A percentile compares a stretch with the other conserved stretches of the same genome.
phyloP scores from a whole-genome alignment of 2,329 filamentous ascomycete genomes.

The Geoglossum cookeanum region DNA sequence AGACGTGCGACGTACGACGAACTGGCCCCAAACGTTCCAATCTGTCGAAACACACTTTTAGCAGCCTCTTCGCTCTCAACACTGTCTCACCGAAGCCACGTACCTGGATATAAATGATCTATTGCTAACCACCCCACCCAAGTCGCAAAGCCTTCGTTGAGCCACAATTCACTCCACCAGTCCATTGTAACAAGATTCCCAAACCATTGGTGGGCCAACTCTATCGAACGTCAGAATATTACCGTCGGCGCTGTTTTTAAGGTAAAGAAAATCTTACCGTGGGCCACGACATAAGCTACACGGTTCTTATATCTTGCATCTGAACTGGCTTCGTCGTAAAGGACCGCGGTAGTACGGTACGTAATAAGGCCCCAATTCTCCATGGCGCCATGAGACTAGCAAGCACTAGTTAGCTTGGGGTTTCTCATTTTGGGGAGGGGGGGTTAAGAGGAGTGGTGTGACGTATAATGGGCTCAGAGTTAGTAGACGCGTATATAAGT shows the following conservation, averaged over 20 bases:
- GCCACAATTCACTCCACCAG: slow-evolving; percentile 88
- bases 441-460: slow-evolving; percentile 8
- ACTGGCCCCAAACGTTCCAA: slow-evolving; percentile 96
- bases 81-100: slow-evolving; percentile 7
- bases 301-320: slow-evolving; percentile 83
- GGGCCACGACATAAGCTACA: slow-evolving; percentile 93
- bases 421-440: not conserved
- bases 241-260: not conserved
- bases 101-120: slow-evolving; percentile 69
- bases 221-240: slow-evolving; percentile 20
- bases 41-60: slow-evolving; percentile 28
- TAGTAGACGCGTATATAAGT: slow-evolving; percentile 9
- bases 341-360: slow-evolving; percentile 81
- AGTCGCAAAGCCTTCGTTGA: slow-evolving; percentile 92
- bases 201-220: slow-evolving; percentile 93
- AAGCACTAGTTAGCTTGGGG: slow-evolving; percentile 21
- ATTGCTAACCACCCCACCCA: slow-evolving; percentile 94
- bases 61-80: not conserved
- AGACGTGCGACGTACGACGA: slow-evolving; percentile 47
- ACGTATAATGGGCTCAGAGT: slow-evolving; percentile 24
- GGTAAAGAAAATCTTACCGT: slow-evolving; percentile 27
- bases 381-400: slow-evolving; percentile 55
- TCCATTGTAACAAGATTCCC: slow-evolving; percentile 93
- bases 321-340: slow-evolving; percentile 88
- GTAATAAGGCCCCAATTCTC: slow-evolving; percentile 96